phyloP scores from a whole-genome alignment of 176 grass and related monocot genomes.

The Triticum urartu region DNA sequence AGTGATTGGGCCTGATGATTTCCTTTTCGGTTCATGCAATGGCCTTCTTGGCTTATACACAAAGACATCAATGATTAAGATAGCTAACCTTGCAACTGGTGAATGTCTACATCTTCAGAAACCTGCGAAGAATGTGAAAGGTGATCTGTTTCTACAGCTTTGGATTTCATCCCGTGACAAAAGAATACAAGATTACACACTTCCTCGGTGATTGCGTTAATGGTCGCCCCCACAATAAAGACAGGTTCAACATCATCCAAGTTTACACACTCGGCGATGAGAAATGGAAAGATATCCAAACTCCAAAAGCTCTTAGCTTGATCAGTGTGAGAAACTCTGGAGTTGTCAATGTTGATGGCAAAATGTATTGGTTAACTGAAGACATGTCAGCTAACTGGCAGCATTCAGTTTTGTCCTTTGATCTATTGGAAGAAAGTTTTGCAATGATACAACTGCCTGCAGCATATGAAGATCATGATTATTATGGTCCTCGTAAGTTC shows the following conservation, averaged over 20 bases:
- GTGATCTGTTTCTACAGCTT: constrained; percentile 37
- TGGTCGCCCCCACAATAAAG: neutral
- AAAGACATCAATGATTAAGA: constrained; percentile 25
- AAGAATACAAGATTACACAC: constrained; percentile 47
- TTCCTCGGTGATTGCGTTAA: constrained; percentile 18
- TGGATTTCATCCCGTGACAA: constrained; percentile 31
- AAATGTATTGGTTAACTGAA: constrained; percentile 36
- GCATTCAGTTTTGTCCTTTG: constrained; percentile 24
- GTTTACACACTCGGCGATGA: constrained; percentile 31
- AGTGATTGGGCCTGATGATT: constrained; percentile 15
- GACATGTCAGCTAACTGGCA: neutral
- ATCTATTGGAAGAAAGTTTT: constrained; percentile 41
- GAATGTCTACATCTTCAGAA: constrained; percentile 31
- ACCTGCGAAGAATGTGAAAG: constrained; percentile 1
- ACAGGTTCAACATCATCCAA: constrained; percentile 26
- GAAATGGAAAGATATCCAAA: constrained; percentile 26
- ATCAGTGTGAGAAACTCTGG: constrained; percentile 14
- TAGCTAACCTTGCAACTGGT: constrained; percentile 38
- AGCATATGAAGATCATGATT: neutral
- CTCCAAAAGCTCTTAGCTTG: neutral
- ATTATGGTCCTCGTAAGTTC: neutral
- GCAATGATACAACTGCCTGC: neutral
- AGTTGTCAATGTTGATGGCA: constrained; percentile 31
- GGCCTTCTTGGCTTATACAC: constrained; percentile 43
- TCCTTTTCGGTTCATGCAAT: constrained; percentile 35